Conservation (phyloP, 2,329 filamentous ascomycete genomes). For the Penicillium sp. region DNA sequence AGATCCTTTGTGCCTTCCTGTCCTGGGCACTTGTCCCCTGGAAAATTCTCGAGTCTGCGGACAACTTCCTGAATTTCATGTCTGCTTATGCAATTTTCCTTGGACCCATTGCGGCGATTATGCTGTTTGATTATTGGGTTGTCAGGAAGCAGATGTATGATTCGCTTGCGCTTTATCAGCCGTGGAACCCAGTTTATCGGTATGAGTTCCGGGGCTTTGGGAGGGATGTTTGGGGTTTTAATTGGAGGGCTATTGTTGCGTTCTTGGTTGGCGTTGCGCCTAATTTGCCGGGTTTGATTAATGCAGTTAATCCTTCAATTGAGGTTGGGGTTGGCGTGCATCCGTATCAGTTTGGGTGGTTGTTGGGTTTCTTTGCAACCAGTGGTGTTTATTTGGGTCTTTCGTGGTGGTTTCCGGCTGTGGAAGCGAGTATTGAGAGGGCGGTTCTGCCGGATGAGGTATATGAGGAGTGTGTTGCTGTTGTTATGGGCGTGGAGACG, state of each 20-base stretch:
- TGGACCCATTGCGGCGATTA: constrained; percentile 63
- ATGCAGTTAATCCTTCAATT: constrained; percentile 41
- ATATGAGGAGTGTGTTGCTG: constrained; percentile 24
- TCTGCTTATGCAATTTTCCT: constrained; percentile 66
- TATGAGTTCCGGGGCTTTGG: constrained; percentile 40
- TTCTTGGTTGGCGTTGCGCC: constrained; percentile 60
- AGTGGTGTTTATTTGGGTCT: constrained; percentile 58
- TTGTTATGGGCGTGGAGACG: constrained; percentile 22
- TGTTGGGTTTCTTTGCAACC: constrained; percentile 61
- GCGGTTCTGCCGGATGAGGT: constrained; percentile 41
- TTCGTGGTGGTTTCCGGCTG: constrained; percentile 51
- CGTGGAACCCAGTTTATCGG: constrained; percentile 47
- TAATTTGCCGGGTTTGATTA: constrained; percentile 57
- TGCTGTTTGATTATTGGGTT: constrained; percentile 62
- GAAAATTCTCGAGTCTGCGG: constrained; percentile 64
- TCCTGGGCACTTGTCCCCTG: constrained; percentile 65
- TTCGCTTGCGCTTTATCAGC: constrained; percentile 55
- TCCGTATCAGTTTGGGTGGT: constrained; percentile 67
- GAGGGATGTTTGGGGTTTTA: constrained; percentile 45
- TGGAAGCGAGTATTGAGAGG: constrained; percentile 49
- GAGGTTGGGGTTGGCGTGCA: constrained; percentile 51
- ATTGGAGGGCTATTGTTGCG: constrained; percentile 61
- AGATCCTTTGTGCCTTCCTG: constrained; percentile 56
- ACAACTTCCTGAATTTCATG: constrained; percentile 66
- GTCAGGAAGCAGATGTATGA: constrained; percentile 53